Evolutionary conservation across 768 basidiomycete species (phyloP), one percentile per base, ranked within the genome.

Genomic region (Mrakia hoshinonis): DNA sequence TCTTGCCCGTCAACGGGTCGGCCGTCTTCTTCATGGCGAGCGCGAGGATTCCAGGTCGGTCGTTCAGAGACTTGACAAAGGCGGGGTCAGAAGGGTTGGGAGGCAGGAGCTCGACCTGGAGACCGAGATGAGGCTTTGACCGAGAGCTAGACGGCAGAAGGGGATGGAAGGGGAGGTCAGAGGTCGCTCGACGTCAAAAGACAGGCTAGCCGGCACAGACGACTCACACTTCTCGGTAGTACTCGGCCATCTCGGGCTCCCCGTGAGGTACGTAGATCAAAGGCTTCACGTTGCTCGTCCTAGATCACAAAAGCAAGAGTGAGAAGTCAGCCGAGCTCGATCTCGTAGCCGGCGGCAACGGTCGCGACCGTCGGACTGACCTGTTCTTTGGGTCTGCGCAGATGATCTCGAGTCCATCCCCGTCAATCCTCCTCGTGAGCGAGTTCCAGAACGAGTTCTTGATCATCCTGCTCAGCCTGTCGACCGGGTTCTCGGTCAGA

Each of bases 391-490:
- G 95, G 80, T 98, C 96, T 4, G 93, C 92, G 69, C 92, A 94
- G 75, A 97, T 97, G 76, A 94, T 91, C 80, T 98, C 95, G 34
- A 99, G 84, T 3, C 95, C 95, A 69, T 97, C 93, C 0, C 92
- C 93, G 78, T 99, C 96, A 75, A 98, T 98, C 51, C 94, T 87
- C 65, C 95, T 87, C 2, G 96, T 99, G 67, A 99, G 84, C 9
- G 93, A 91, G 78, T 96, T 91, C 95, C 95, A 99, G 83, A 99
- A 99, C 3, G 92, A 94, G 80, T 93, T 87, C 79, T 87, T 89
- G 81, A 97, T 97, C 95, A 98, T 97, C 73, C 95, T 87, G 26
- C 91, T 93, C 54, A 99, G 84, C 52, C 95, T 89, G 79, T 94
- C 92, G 65, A 99, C 95, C 0, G 95, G 95, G 78, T 98, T 98